phyloP scores from a whole-genome alignment of 257 asterid species.

The Ocimum tenuiflorum region DNA sequence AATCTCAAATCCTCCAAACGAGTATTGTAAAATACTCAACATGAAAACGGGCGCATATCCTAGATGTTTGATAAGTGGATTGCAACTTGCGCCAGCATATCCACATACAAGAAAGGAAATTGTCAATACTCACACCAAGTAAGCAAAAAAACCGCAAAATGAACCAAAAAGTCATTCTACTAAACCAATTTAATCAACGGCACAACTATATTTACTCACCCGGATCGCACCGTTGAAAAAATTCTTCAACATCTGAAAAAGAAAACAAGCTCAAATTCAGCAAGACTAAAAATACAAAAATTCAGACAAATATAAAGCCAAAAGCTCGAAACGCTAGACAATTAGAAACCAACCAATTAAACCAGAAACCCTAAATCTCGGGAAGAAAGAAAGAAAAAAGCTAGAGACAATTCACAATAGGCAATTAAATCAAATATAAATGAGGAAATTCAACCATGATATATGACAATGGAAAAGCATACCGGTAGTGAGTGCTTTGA shows the following conservation, averaged over 20 bases:
- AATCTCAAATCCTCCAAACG: not conserved
- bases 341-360: not conserved
- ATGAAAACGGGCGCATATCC: not conserved
- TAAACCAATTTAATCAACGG: slow-evolving; percentile 3
- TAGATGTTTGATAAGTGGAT: not conserved
- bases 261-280: slow-evolving; percentile 18
- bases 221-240: slow-evolving; percentile 47
- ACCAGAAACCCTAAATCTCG: slow-evolving; percentile 17
- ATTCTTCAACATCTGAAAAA: slow-evolving; percentile 41
- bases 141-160: not conserved
- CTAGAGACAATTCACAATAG: too few relatives aligned
- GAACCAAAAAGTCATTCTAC: not conserved
- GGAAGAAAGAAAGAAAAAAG: not conserved
- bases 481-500: slow-evolving; percentile 49
- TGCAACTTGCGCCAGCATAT: slow-evolving; percentile 5
- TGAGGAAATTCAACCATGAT: not conserved
- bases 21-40: slow-evolving; percentile 1
- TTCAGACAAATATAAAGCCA: slow-evolving; percentile 26
- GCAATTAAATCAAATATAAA: not conserved
- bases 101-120: not conserved
- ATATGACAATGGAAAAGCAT: not conserved
- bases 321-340: slow-evolving; percentile 3
- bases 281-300: slow-evolving; percentile 5
- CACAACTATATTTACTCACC: slow-evolving; percentile 33
- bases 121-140: not conserved